Evolutionary conservation across 2,329 filamentous ascomycete species (phyloP).

Genomic region (Dactylellina cionopaga): DNA sequence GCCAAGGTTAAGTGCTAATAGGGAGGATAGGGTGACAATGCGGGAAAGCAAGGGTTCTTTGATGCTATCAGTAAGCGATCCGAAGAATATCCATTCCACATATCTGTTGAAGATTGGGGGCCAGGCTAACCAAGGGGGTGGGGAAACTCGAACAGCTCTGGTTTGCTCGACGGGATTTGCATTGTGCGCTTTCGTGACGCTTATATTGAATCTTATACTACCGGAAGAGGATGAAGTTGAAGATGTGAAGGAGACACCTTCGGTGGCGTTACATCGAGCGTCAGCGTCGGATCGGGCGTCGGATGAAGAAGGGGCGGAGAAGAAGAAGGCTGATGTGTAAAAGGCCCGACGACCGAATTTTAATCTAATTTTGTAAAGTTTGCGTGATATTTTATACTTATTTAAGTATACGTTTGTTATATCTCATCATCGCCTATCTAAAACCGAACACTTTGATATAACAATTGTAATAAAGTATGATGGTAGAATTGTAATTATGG

Average conservation of each 20-base stretch:
- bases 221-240: constrained; percentile 57
- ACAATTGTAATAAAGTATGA: too few species aligned
- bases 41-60: constrained; percentile 70
- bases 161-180: constrained; percentile 71
- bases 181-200: constrained; percentile 59
- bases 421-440: too few species aligned
- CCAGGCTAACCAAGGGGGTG: neutral
- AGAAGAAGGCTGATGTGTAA: constrained; percentile 59
- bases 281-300: constrained; percentile 31
- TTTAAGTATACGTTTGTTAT: neutral
- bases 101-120: neutral
- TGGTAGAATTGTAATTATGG: too few species aligned
- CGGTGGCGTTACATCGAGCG: neutral
- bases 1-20: neutral
- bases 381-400: neutral
- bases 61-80: constrained; percentile 68
- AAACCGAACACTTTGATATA: too few species aligned
- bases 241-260: constrained; percentile 34
- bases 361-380: constrained; percentile 2
- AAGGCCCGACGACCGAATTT: too few species aligned
- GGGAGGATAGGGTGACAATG: constrained; percentile 25
- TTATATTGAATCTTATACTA: constrained; percentile 63
- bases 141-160: constrained; percentile 67
- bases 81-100: neutral
- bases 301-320: constrained; percentile 67